Percentiles rank a stretch among this genome's conserved stretches.
Evolutionary conservation across 345 rosid species (phyloP).

Genomic region (Corchorus olitorius): DNA sequence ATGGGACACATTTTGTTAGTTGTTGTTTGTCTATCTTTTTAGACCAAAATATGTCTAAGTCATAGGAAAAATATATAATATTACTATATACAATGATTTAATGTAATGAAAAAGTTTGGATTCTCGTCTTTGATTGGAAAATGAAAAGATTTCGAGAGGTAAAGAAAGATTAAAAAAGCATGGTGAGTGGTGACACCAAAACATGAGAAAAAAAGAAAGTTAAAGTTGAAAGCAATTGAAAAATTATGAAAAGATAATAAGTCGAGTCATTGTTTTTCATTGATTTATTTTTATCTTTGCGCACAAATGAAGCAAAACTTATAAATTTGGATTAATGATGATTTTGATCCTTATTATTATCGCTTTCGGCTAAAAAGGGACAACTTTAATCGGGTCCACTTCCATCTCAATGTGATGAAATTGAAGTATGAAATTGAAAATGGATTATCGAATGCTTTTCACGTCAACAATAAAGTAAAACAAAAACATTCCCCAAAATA

Average conservation of each 20-base stretch:
- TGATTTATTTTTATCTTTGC: not conserved
- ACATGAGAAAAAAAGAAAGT: not conserved
- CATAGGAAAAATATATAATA: no score
- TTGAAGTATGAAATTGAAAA: not conserved
- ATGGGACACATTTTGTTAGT: no score
- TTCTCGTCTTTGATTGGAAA: no score
- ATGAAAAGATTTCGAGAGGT: no score
- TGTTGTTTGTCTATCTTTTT: no score
- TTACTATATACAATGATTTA: no score
- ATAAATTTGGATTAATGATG: not conserved
- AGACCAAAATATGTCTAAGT: no score
- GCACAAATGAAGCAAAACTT: not conserved
- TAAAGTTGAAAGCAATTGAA: not conserved
- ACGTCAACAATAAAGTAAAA: not conserved
- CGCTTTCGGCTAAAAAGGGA: conserved; percentile 13
- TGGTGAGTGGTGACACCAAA: no score
- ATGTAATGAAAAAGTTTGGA: no score
- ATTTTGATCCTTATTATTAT: not conserved
- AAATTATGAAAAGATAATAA: not conserved
- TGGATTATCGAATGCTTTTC: not conserved
- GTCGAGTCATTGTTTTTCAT: not conserved
- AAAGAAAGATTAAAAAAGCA: no score
- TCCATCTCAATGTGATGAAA: not conserved
- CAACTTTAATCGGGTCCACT: conserved; percentile 10
- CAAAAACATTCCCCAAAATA: not conserved